Evolutionary conservation across 164 flowering plant species (phyloP).

Genomic region (Stephania yunnanensis): DNA sequence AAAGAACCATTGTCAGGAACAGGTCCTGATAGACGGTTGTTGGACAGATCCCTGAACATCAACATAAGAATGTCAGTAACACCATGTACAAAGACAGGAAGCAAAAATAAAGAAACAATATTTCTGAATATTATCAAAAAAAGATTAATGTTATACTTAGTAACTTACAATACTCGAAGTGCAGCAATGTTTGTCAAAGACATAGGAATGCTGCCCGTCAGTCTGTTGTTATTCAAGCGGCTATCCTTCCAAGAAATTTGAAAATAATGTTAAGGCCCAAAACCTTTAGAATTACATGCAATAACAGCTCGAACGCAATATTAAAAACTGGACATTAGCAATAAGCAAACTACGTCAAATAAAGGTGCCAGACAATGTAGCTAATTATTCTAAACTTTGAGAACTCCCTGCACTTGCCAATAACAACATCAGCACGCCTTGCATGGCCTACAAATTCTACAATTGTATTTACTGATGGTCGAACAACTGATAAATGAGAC

Average conservation of each 20-base stretch:
- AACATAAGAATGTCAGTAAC: not conserved
- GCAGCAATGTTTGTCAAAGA: constrained; percentile 42
- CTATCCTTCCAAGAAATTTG: constrained; percentile 41
- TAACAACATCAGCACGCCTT: not conserved
- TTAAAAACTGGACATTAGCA: not conserved
- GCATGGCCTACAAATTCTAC: not conserved
- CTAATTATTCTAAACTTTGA: no score
- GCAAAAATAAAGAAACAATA: not conserved
- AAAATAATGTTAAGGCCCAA: constrained; percentile 15
- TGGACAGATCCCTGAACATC: constrained; percentile 58
- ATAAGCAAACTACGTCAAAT: not conserved
- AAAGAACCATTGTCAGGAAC: constrained; percentile 70
- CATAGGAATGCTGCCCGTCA: constrained; percentile 51
- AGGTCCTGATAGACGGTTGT: constrained; percentile 42
- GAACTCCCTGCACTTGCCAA: not conserved
- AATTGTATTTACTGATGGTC: no score
- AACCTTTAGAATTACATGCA: not conserved
- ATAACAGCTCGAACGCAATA: not conserved
- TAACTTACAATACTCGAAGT: constrained; percentile 51
- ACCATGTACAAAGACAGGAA: constrained; percentile 5
- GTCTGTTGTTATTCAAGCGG: constrained; percentile 66
- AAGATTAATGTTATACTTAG: constrained; percentile 18
- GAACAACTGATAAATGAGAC: not conserved
- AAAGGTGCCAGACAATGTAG: no score
- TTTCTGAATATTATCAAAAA: no score